Evolutionary conservation across 2,329 filamentous ascomycete genomes (phyloP).

Genomic region (Juglanconis oblonga): DNA sequence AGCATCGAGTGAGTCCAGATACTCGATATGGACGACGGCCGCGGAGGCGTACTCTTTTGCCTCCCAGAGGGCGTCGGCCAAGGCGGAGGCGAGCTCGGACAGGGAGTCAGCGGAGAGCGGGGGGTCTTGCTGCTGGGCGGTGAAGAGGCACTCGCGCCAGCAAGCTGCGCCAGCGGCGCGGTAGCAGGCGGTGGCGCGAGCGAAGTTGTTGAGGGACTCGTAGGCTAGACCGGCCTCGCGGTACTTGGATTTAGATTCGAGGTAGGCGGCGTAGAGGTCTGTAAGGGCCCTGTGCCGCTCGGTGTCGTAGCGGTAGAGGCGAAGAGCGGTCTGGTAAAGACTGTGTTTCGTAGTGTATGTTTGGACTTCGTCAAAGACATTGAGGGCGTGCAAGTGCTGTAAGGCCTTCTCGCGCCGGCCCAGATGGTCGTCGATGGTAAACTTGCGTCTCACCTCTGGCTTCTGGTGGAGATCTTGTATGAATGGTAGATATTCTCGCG

Average conservation of each 20-base stretch:
- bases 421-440: slow-evolving; percentile 86
- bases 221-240: slow-evolving; percentile 88
- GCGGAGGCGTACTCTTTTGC: slow-evolving; percentile 80
- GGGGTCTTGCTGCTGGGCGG: slow-evolving; percentile 64
- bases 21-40: slow-evolving; percentile 76
- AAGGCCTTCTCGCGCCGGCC: slow-evolving; percentile 75
- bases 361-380: slow-evolving; percentile 74
- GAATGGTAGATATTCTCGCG: slow-evolving; percentile 92
- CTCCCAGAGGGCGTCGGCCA: slow-evolving; percentile 79
- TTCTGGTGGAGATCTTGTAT: slow-evolving; percentile 82
- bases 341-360: slow-evolving; percentile 75
- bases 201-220: slow-evolving; percentile 76
- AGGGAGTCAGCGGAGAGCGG: slow-evolving; percentile 61
- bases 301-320: slow-evolving; percentile 79
- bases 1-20: slow-evolving; percentile 68
- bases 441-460: slow-evolving; percentile 66
- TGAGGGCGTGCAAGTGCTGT: slow-evolving; percentile 68
- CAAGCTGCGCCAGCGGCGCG: slow-evolving; percentile 69
- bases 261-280: slow-evolving; percentile 72
- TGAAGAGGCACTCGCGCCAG: slow-evolving; percentile 89
- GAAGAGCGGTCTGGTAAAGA: slow-evolving; percentile 75
- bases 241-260: slow-evolving; percentile 72
- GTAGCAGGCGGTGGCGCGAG: slow-evolving; percentile 77
- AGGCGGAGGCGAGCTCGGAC: slow-evolving; percentile 63
- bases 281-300: slow-evolving; percentile 67